Percentiles rank a stretch among this genome's conserved stretches.
These are phyloP conservation scores for Ogataea dorogensis DNA, from an alignment of 805 yeast genomes.

Conservation along the genomic window DNA sequence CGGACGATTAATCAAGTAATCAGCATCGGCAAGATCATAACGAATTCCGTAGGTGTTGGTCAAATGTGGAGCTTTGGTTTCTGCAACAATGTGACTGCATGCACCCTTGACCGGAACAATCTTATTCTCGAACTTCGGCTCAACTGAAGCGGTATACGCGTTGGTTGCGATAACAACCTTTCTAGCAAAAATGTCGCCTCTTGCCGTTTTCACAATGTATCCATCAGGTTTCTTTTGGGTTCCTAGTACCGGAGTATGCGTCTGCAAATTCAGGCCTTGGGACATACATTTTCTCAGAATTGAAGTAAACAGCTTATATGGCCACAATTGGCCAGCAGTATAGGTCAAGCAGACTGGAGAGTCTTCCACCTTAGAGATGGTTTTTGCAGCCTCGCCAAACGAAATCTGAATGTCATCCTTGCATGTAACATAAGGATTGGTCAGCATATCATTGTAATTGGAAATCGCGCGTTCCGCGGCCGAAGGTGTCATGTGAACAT, in stretches of 20 bases:
- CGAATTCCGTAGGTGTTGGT: conserved; percentile 36
- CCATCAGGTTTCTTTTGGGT: conserved; percentile 24
- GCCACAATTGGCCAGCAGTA: conserved; percentile 46
- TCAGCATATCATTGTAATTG: conserved; percentile 20
- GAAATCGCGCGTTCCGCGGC: conserved; percentile 14
- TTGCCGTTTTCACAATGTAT: conserved; percentile 33
- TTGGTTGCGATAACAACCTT: conserved; percentile 39
- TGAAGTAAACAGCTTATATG: conserved; percentile 39
- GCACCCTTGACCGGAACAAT: conserved; percentile 38
- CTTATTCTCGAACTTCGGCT: conserved; percentile 28
- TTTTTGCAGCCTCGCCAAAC: conserved; percentile 33
- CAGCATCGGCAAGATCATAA: conserved; percentile 25
- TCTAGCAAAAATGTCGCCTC: conserved; percentile 28
- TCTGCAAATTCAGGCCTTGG: conserved; percentile 35
- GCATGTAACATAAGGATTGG: conserved; percentile 30
- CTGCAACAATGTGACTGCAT: conserved; percentile 29
- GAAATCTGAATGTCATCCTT: conserved; percentile 34
- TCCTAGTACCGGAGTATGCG: conserved; percentile 39
- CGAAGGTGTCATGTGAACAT: conserved; percentile 22
- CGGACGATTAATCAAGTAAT: conserved; percentile 36
- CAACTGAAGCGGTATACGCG: conserved; percentile 32
- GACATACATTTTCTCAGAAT: conserved; percentile 37
- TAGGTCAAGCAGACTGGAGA: conserved; percentile 35
- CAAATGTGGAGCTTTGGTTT: conserved; percentile 32
- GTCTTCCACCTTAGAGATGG: conserved; percentile 30